Conservation (phyloP, 164 flowering plant species). For the Vitis rotundifolia region DNA sequence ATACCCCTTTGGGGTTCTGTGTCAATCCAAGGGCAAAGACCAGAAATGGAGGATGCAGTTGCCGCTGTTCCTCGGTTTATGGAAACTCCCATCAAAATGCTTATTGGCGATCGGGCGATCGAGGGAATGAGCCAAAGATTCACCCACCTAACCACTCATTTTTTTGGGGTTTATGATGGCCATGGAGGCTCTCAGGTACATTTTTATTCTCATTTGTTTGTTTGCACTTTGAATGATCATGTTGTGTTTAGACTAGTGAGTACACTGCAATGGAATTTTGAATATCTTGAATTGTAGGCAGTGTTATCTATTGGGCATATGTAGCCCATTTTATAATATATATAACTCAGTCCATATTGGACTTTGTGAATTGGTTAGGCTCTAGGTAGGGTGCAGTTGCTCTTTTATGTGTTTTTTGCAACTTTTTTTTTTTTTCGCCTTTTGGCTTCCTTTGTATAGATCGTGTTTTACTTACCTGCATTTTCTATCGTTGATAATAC, state of each 20-base stretch:
- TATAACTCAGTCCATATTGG: too few species aligned
- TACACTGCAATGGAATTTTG: neutral
- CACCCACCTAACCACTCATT: slow-evolving; percentile 36
- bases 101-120: slow-evolving; percentile 23
- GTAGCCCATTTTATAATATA: neutral
- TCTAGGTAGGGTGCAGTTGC: too few species aligned
- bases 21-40: slow-evolving; percentile 38
- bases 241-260: neutral
- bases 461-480: too few species aligned
- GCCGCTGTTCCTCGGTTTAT: slow-evolving; percentile 34
- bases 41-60: slow-evolving; percentile 56
- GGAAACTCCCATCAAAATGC: slow-evolving; percentile 45
- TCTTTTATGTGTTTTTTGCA: too few species aligned
- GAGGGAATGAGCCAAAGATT: slow-evolving; percentile 31
- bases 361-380: too few species aligned
- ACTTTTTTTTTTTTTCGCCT: too few species aligned
- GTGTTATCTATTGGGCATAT: neutral
- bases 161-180: slow-evolving; percentile 54
- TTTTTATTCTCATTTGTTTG: neutral
- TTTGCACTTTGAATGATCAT: neutral
- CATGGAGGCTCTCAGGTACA: slow-evolving; percentile 54
- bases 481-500: too few species aligned
- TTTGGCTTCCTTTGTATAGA: too few species aligned
- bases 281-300: too few species aligned
- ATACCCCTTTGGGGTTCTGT: slow-evolving; percentile 51